Base-by-base conservation (phyloP, 2,329 filamentous ascomycete genomes). In the Aureobasidium sp. region DNA sequence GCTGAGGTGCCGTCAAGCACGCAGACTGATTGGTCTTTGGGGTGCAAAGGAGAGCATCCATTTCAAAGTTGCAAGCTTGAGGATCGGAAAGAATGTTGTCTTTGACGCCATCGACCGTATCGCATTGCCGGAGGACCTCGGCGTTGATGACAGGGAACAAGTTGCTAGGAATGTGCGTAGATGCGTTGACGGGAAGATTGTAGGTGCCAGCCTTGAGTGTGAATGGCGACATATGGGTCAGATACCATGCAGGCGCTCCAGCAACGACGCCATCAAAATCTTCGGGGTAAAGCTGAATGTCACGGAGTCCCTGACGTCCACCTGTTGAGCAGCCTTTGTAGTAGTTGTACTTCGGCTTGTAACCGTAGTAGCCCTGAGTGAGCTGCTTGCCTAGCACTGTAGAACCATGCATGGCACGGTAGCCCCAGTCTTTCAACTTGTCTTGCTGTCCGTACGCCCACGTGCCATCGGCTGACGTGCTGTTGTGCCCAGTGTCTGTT, bases 241-340 rank as follows among this genome's bases (percentile, higher is more conserved):
- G 76, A 67, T 74, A 78, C 75, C 76, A 79, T 0, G 76, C 70
- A 5, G 73, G 68, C 4, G 72, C 76, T 8, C 77, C 77, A n/a
- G 78, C 74, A 3, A 82, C 60, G 14, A 78, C 70, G 17, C 79
- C 79, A 57, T 82, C 78, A 55, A 82, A 81, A 56, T 81, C 78
- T 0, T 74, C 67, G 0, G 80, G 78, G 55, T 74, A 81, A 10
- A 66, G 61, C 57, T 83, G 73, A 0, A 76, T 73, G 4, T 74
- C 72, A 52, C 77, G 78, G 29, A 80, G 66, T 3, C 78, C 80
- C 66, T 83, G 78, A 0, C 80, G 70, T 1, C 81, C 80, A 7
- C 81, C 81, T 0, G 78, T 75, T 0, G 78, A 82, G 60, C 80
- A 83, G 8, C 80, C 80, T 2, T 75, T 61, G 56, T 75, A 82